These are phyloP conservation scores for Alternaria sp. DNA, from an alignment of 2,329 filamentous ascomycete genomes.

Conservation along the genomic window DNA sequence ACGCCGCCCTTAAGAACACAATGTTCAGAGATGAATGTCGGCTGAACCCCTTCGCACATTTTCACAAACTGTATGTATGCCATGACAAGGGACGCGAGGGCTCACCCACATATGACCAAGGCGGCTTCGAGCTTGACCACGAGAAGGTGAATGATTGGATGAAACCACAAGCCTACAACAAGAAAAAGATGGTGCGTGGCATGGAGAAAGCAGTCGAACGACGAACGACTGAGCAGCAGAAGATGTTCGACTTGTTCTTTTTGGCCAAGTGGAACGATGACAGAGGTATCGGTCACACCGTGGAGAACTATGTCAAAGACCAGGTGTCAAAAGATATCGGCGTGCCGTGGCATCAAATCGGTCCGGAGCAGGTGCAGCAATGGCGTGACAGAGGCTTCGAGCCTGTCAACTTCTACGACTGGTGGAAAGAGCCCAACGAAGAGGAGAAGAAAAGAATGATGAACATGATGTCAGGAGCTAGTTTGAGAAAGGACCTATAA, in stretches of 20 bases:
- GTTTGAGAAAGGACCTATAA: conserved; percentile 6
- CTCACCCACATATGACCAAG: background rate
- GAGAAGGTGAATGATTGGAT: background rate
- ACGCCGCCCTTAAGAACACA: background rate
- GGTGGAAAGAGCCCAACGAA: conserved; percentile 10
- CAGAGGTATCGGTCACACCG: background rate
- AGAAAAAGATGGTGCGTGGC: background rate
- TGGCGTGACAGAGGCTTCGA: conserved; percentile 20
- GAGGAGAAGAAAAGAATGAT: conserved; percentile 8
- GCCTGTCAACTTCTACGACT: conserved; percentile 7
- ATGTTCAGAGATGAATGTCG: background rate
- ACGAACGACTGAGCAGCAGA: background rate
- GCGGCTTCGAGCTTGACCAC: background rate
- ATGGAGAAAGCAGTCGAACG: background rate
- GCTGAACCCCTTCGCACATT: background rate
- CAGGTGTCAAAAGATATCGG: conserved; percentile 19
- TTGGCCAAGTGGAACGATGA: background rate
- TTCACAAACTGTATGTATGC: background rate
- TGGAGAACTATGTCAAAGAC: conserved; percentile 6
- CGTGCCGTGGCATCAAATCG: conserved; percentile 16
- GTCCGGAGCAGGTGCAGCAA: conserved; percentile 10
- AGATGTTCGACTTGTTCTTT: background rate
- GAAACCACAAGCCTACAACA: background rate
- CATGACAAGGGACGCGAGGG: background rate
- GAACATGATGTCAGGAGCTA: background rate